Evolutionary conservation across 768 basidiomycete genomes (phyloP).

Genomic region (Gymnopilus dilepis): DNA sequence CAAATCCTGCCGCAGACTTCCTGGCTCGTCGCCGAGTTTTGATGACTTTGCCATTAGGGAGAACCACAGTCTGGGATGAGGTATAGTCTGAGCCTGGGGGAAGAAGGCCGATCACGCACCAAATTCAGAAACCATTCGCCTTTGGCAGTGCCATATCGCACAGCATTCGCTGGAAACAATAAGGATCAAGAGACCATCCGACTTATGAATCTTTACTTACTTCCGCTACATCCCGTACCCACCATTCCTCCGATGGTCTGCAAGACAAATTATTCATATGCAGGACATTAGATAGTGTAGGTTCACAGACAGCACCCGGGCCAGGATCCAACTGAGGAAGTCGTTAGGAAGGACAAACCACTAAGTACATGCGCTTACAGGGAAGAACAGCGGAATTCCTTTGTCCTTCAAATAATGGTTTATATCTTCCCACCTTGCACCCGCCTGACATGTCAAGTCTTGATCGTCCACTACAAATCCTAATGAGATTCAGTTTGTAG

Average conservation of each 20-base stretch:
- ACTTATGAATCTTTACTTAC: conserved; percentile 44
- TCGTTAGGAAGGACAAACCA: background rate
- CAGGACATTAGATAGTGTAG: background rate
- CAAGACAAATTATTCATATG: conserved; percentile 3
- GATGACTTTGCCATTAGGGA: conserved; percentile 85
- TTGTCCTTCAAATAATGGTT: conserved; percentile 70
- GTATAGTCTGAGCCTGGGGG: background rate
- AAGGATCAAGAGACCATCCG: background rate
- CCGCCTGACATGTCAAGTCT: conserved; percentile 79
- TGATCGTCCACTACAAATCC: conserved; percentile 61
- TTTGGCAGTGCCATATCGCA: conserved; percentile 86
- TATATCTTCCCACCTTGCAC: conserved; percentile 79
- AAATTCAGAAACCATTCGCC: conserved; percentile 88
- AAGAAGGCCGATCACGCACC: conserved; percentile 43
- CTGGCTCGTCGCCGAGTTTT: conserved; percentile 81
- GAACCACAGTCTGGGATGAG: conserved; percentile 67
- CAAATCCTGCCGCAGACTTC: conserved; percentile 89
- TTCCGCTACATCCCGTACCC: conserved; percentile 85
- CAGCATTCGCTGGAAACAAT: conserved; percentile 65
- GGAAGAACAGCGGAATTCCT: conserved; percentile 85
- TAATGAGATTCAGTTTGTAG: background rate
- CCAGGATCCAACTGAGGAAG: conserved; percentile 67
- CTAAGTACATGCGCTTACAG: conserved; percentile 50
- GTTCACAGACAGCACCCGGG: conserved; percentile 63
- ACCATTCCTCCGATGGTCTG: conserved; percentile 91